These are phyloP conservation scores for Ilyonectria destructans DNA, from an alignment of 2,329 filamentous ascomycete genomes.

Conservation along the genomic window DNA sequence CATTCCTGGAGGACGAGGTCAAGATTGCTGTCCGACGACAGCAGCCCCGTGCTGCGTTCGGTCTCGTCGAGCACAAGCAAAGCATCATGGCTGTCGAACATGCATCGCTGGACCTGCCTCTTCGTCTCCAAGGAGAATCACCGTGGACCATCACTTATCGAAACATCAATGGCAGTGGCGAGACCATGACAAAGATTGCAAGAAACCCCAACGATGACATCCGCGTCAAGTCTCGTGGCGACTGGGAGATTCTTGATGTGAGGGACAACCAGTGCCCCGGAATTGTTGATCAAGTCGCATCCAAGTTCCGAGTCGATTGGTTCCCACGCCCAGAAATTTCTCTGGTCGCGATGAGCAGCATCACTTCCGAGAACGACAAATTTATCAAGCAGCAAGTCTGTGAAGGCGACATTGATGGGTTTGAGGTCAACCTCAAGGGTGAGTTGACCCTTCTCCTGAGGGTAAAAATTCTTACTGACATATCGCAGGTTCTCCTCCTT, in stretches of 20 bases:
- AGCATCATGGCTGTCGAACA: slow-evolving; percentile 84
- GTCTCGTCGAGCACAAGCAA: slow-evolving; percentile 85
- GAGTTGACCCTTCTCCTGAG: slow-evolving; percentile 52
- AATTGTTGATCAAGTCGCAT: slow-evolving; percentile 80
- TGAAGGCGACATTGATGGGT: slow-evolving; percentile 92
- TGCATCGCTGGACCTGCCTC: slow-evolving; percentile 80
- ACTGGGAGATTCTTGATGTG: slow-evolving; percentile 86
- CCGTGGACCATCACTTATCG: slow-evolving; percentile 88
- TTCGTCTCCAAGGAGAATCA: slow-evolving; percentile 87
- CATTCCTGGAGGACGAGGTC: slow-evolving; percentile 86
- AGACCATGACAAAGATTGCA: slow-evolving; percentile 65
- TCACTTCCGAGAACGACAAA: slow-evolving; percentile 66
- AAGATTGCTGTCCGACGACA: slow-evolving; percentile 92
- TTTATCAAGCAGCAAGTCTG: slow-evolving; percentile 88
- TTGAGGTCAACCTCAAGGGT: slow-evolving; percentile 87
- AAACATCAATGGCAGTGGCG: slow-evolving; percentile 72
- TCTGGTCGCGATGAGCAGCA: slow-evolving; percentile 76
- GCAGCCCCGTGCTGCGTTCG: slow-evolving; percentile 89
- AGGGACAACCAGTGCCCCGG: slow-evolving; percentile 88
- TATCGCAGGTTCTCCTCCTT: slow-evolving; percentile 80
- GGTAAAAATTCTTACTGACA: slow-evolving; percentile 50
- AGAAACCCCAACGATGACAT: slow-evolving; percentile 78
- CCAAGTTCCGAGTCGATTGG: slow-evolving; percentile 87
- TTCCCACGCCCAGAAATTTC: slow-evolving; percentile 84
- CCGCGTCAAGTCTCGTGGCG: slow-evolving; percentile 77